Evolutionary conservation across 805 yeast species (phyloP).

Genomic region (Saccharomycopsis malanga): DNA sequence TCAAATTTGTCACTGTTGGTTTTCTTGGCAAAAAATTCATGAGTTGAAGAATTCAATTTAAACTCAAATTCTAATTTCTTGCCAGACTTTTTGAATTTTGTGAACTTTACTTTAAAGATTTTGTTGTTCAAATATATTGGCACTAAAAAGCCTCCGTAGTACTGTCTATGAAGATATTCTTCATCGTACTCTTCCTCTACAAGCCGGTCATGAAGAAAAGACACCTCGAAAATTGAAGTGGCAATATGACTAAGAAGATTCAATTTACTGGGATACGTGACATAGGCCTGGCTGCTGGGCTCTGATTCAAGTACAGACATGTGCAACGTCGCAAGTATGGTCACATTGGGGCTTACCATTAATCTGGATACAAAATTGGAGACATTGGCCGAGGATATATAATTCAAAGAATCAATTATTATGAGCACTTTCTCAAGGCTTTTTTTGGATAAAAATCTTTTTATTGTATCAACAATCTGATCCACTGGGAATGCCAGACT

Average conservation of each 20-base stretch:
- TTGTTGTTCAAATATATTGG: conserved; percentile 47
- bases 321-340: conserved; percentile 44
- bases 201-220: conserved; percentile 10
- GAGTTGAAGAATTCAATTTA: conserved; percentile 42
- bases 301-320: conserved; percentile 34
- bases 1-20: conserved; percentile 21
- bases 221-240: conserved; percentile 53
- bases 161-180: conserved; percentile 38
- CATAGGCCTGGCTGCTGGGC: conserved; percentile 4
- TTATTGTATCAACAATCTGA: neutral
- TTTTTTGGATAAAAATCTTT: conserved; percentile 16
- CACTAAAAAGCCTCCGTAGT: conserved; percentile 35
- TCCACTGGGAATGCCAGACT: conserved; percentile 33
- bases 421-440: conserved; percentile 35
- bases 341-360: conserved; percentile 39
- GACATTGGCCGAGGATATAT: conserved; percentile 39
- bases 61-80: conserved; percentile 56
- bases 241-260: conserved; percentile 62
- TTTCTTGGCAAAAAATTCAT: conserved; percentile 33
- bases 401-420: conserved; percentile 64
- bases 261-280: conserved; percentile 41
- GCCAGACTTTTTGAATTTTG: conserved; percentile 79
- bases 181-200: conserved; percentile 31
- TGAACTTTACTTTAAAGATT: conserved; percentile 43
- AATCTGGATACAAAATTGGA: conserved; percentile 37